These are phyloP conservation scores for Paramyrothecium sp. DNA, from an alignment of 2,329 filamentous ascomycete genomes.

Conservation along the genomic window DNA sequence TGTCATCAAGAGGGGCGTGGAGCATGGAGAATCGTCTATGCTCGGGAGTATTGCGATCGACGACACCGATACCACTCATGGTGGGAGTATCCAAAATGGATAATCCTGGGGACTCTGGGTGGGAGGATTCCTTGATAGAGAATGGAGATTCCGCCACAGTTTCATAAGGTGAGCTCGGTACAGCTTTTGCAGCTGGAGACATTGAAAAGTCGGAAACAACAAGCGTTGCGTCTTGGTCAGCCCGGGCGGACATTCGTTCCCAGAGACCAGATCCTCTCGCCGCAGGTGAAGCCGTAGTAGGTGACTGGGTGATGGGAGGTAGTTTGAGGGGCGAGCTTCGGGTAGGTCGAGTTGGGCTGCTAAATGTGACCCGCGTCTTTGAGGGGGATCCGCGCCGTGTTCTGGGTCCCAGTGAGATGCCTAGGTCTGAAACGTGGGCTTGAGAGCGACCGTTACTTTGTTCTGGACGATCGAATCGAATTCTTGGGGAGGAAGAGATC, in stretches of 20 bases:
- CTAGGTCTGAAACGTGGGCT: background rate
- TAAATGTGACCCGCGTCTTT: background rate
- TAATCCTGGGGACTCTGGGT: background rate
- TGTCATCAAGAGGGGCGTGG: background rate
- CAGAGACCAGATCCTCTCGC: background rate
- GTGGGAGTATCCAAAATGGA: conserved; percentile 1
- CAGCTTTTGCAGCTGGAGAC: background rate
- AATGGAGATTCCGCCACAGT: too few relatives aligned
- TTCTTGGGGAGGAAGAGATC: conserved; percentile 19
- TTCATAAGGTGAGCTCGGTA: too few relatives aligned
- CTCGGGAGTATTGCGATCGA: background rate
- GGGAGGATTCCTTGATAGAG: background rate
- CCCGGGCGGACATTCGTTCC: background rate
- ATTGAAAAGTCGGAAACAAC: background rate
- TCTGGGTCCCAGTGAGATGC: background rate
- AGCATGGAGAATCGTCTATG: background rate
- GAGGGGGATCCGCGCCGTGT: background rate
- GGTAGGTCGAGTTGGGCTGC: background rate
- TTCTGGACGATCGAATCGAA: conserved; percentile 9
- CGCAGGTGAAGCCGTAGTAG: background rate
- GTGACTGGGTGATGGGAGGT: background rate
- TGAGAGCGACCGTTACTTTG: background rate
- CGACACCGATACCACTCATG: background rate
- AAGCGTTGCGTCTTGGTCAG: conserved; percentile 4
- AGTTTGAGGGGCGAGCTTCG: background rate